These are phyloP conservation scores for Solanum neorickii DNA, from an alignment of 257 asterid genomes.

Conservation along the genomic window DNA sequence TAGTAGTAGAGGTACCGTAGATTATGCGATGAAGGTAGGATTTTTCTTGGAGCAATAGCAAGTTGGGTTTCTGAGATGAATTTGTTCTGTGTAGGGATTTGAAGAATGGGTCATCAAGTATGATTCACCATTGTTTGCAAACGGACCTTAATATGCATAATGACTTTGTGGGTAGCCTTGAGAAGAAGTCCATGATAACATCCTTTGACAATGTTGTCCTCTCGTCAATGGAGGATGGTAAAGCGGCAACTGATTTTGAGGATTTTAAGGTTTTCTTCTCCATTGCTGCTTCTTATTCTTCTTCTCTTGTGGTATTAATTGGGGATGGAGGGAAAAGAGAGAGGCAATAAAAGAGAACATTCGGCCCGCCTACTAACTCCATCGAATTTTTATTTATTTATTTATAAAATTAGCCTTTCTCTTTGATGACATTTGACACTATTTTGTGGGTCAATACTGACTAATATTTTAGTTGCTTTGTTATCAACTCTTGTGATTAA, in stretches of 20 bases:
- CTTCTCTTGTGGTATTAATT: no score
- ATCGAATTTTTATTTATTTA: no score
- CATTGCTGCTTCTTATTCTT: neutral
- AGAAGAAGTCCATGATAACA: neutral
- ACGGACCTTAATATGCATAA: neutral
- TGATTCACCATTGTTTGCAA: neutral
- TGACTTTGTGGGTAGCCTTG: neutral
- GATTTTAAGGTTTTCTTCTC: neutral
- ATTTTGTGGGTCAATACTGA: no score
- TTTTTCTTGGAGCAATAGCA: neutral
- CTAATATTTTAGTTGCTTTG: neutral
- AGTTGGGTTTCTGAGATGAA: neutral
- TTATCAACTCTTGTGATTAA: neutral
- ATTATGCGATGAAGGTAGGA: neutral
- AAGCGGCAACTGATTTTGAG: neutral
- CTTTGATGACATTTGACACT: no score
- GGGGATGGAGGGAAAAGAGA: neutral
- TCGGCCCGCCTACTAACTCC: no score
- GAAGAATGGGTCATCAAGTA: neutral
- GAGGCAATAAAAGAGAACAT: neutral
- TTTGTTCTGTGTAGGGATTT: neutral
- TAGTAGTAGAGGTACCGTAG: neutral
- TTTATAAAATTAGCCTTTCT: no score
- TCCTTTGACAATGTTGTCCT: neutral
- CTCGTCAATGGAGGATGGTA: neutral